Evolutionary conservation across 2,329 filamentous ascomycete genomes (phyloP).

Genomic region (Beauveria asiatica): DNA sequence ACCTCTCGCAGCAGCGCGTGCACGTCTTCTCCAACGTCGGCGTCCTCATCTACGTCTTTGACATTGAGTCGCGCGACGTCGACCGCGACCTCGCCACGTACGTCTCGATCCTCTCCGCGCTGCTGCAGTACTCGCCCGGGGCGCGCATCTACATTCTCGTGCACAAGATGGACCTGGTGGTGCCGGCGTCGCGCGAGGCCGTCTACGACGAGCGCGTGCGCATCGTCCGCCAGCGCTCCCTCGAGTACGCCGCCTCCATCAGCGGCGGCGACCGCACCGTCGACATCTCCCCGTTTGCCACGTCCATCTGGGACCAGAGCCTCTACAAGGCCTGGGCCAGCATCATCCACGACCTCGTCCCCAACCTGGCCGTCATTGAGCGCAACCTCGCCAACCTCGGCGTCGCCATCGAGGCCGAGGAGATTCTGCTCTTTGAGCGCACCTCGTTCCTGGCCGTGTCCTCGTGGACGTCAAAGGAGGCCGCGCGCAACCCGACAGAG

Average conservation of each 20-base stretch:
- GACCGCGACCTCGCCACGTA: constrained; percentile 90
- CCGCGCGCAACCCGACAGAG: constrained; percentile 73
- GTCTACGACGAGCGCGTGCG: constrained; percentile 79
- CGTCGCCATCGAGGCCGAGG: constrained; percentile 80
- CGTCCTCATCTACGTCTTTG: constrained; percentile 98
- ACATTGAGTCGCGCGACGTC: constrained; percentile 92
- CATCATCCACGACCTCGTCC: constrained; percentile 97
- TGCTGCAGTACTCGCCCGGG: constrained; percentile 71
- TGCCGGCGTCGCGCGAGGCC: constrained; percentile 65
- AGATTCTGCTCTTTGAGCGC: constrained; percentile 89
- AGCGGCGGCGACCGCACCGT: constrained; percentile 33
- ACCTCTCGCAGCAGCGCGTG: constrained; percentile 86
- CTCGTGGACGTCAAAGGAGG: constrained; percentile 70
- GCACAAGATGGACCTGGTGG: constrained; percentile 98
- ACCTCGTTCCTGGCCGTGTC: constrained; percentile 97
- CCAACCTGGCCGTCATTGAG: constrained; percentile 83
- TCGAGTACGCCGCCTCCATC: constrained; percentile 38
- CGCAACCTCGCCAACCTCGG: constrained; percentile 75
- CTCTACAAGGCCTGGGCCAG: constrained; percentile 97
- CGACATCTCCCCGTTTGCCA: constrained; percentile 80
- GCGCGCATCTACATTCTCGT: constrained; percentile 91
- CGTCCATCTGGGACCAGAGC: constrained; percentile 97
- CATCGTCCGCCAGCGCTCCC: constrained; percentile 66
- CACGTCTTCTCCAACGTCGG: constrained; percentile 97
- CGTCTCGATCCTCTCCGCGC: constrained; percentile 77